phyloP scores from a whole-genome alignment of 768 basidiomycete genomes.

The Phylloporus sp. region DNA sequence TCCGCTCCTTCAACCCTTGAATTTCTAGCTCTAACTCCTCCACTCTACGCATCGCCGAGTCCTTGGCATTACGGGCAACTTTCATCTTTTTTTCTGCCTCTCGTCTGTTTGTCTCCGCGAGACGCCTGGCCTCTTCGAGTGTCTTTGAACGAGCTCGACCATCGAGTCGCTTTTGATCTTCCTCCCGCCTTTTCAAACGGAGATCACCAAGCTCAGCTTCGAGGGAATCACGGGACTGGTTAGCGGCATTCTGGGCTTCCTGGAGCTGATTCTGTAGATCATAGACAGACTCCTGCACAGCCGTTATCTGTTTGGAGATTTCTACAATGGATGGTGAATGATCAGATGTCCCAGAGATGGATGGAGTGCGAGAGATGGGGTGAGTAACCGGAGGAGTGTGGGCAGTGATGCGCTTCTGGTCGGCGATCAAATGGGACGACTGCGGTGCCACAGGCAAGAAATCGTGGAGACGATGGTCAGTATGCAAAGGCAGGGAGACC shows the following conservation, averaged over 20 bases:
- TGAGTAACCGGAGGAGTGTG: conserved; percentile 26
- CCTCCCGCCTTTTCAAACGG: conserved; percentile 72
- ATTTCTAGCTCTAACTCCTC: conserved; percentile 63
- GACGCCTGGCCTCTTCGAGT: conserved; percentile 82
- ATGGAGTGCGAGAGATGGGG: conserved; percentile 22
- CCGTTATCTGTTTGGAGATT: conserved; percentile 68
- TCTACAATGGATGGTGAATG: conserved; percentile 70
- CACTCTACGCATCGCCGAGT: conserved; percentile 56
- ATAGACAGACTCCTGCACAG: conserved; percentile 54
- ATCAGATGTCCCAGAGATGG: conserved; percentile 39
- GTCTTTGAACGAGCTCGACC: conserved; percentile 78
- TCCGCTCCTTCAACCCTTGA: conserved; percentile 47
- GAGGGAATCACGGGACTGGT: conserved; percentile 60
- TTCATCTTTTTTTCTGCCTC: conserved; percentile 90
- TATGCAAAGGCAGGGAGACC: conserved; percentile 72
- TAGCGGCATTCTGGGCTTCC: conserved; percentile 53
- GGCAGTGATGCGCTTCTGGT: conserved; percentile 26
- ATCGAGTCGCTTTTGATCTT: conserved; percentile 76
- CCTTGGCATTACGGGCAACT: conserved; percentile 58
- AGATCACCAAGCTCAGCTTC: conserved; percentile 70
- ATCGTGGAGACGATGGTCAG: conserved; percentile 37
- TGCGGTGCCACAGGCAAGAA: conserved; percentile 25
- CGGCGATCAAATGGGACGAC: conserved; percentile 16
- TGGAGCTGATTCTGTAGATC: conserved; percentile 70
- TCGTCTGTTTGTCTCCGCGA: conserved; percentile 71